Evolutionary conservation across 768 basidiomycete species (phyloP).

Genomic region (Tricholoma matsutake): DNA sequence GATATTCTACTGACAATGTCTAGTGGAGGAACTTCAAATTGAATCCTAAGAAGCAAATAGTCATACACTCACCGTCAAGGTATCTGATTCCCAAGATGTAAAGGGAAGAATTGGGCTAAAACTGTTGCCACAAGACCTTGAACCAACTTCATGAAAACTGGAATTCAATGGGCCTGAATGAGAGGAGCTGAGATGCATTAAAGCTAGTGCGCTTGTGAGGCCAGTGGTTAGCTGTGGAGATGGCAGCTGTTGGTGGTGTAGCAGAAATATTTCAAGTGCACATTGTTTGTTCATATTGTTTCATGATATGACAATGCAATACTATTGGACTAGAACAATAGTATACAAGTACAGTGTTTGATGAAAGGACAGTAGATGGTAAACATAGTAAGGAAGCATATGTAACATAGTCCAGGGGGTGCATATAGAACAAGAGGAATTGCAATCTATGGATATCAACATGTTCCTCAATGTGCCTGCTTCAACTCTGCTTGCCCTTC

Average conservation of each 20-base stretch:
- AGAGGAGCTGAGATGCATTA: background rate
- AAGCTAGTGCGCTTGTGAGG: background rate
- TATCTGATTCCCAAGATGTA: background rate
- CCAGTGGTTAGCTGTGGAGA: background rate
- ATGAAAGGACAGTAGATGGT: background rate
- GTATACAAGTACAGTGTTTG: background rate
- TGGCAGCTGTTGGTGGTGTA: too few species aligned
- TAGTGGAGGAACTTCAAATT: constrained; percentile 1
- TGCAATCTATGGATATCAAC: background rate
- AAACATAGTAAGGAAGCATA: background rate
- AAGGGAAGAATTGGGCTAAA: background rate
- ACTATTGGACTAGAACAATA: background rate
- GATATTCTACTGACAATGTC: background rate
- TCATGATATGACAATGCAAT: too few species aligned
- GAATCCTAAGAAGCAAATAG: background rate
- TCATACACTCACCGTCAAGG: background rate
- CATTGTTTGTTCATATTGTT: background rate
- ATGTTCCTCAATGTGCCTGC: background rate
- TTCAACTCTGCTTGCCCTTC: constrained; percentile 1
- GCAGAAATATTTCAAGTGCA: background rate
- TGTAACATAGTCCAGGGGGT: background rate
- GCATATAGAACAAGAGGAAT: background rate
- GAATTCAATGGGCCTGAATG: background rate
- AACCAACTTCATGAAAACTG: background rate
- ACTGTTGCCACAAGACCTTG: background rate